These are phyloP conservation scores for Trichophyton equinum DNA, from an alignment of 2,329 filamentous ascomycete species.

Conservation along the genomic window DNA sequence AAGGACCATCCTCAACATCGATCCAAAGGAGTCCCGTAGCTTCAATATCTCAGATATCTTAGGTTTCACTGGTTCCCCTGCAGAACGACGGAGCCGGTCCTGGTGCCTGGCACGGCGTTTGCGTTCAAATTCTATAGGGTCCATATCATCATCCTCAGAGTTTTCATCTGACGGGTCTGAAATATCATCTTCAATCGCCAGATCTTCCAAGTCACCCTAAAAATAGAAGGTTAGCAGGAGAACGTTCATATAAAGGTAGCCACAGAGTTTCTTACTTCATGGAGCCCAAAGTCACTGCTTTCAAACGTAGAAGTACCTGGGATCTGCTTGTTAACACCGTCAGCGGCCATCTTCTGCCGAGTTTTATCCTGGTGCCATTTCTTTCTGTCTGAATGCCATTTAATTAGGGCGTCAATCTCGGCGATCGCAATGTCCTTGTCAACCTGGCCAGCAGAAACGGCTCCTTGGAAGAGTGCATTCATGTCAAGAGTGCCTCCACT, in stretches of 20 bases:
- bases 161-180: constrained; percentile 53
- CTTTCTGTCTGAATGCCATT: constrained; percentile 91
- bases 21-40: constrained; percentile 64
- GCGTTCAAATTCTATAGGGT: constrained; percentile 79
- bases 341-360: constrained; percentile 94
- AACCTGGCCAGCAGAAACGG: constrained; percentile 52
- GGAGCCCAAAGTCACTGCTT: constrained; percentile 77
- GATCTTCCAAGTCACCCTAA: constrained; percentile 64
- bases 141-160: constrained; percentile 64
- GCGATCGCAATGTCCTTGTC: constrained; percentile 58
- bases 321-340: constrained; percentile 35
- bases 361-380: constrained; percentile 99
- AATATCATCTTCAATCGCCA: constrained; percentile 63
- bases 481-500: constrained; percentile 75
- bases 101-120: constrained; percentile 63
- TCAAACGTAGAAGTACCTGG: constrained; percentile 51
- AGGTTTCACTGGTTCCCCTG: constrained; percentile 76
- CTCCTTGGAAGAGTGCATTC: constrained; percentile 81
- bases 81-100: constrained; percentile 62
- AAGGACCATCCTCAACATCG: constrained; percentile 69
- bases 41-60: constrained; percentile 66
- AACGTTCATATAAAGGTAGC: neutral
- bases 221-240: neutral
- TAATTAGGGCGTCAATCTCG: constrained; percentile 76
- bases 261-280: constrained; percentile 44